Base-by-base conservation (phyloP, 2,329 filamentous ascomycete genomes). In the Nothomitra cinnamomea region DNA sequence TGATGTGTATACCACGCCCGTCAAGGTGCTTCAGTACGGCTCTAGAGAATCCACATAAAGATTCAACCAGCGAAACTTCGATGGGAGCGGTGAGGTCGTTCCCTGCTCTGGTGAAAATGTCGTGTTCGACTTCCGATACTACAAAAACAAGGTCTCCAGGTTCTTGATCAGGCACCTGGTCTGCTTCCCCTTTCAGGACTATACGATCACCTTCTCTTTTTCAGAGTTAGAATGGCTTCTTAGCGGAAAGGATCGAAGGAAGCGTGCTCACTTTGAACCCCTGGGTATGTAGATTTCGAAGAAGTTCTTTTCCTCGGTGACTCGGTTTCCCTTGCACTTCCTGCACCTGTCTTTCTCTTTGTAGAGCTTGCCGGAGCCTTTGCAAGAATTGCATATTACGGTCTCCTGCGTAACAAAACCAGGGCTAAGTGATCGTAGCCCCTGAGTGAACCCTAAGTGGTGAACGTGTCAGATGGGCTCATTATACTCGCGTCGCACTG, bases 301-400 rank as follows among this genome's bases (percentile, higher is more conserved):
- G 2, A 90, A 85, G 72, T 96, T 98, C 69, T 86, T 92, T 69
- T 92, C 85, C 62, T 88, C 83, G 45, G 81, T 80, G 13, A 87
- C 88, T 57, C 87, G 79, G 67, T 85, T 86, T 63, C 92, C 92
- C 71, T 96, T 96, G 79, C 92, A 98, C 74, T 92, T 95, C 76
- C 94, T 95, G 75, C 92, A 98, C 65, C 87, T 87, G 64, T 98
- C 92, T 74, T 96, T 96, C 64, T 95, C 87, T 68, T 90, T 90
- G 72, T 82, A 94, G 63, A 89, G 81, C 63, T 82, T 81, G 4
- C 92, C 92, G n/a, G 81, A 78, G 35, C 89, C 90, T 56, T 82
- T 76, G 69, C 92, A 98, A 62, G 83, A 82, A 61, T 84, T 82
- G 68, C 92, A 98, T 36, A 82, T 69, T 38, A 89, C 80, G 5